Evolutionary conservation across 2,329 filamentous ascomycete species (phyloP).

Genomic region (Pezicula carpinea): DNA sequence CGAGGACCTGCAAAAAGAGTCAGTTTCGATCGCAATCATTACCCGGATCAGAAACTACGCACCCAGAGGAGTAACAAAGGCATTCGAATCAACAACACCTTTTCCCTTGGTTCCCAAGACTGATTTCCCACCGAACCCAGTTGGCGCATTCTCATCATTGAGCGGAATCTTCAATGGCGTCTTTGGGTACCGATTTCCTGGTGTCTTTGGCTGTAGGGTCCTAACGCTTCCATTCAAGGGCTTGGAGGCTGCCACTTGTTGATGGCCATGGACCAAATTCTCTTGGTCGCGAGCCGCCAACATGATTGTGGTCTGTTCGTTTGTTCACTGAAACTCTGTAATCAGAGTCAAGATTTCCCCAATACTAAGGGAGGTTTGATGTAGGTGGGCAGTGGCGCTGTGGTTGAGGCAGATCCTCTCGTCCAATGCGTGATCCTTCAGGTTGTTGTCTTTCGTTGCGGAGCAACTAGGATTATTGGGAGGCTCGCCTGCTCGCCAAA

Average conservation of each 20-base stretch:
- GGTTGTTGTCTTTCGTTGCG: conserved; percentile 4
- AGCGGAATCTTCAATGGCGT: conserved; percentile 74
- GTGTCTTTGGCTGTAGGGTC: conserved; percentile 69
- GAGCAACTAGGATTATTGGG: neutral
- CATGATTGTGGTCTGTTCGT: conserved; percentile 47
- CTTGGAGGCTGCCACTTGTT: conserved; percentile 67
- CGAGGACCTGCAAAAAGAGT: conserved; percentile 36
- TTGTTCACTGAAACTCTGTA: neutral
- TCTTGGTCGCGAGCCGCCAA: conserved; percentile 80
- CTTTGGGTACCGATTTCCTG: conserved; percentile 70
- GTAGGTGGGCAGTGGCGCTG: neutral
- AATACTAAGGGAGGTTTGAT: neutral
- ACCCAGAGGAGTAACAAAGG: conserved; percentile 80
- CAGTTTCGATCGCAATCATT: neutral
- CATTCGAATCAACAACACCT: conserved; percentile 55
- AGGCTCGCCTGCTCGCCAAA: neutral
- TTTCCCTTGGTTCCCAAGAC: conserved; percentile 49
- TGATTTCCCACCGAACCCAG: conserved; percentile 54
- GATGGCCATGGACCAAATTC: conserved; percentile 74
- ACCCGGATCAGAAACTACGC: conserved; percentile 25
- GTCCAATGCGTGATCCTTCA: neutral
- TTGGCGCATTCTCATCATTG: conserved; percentile 80
- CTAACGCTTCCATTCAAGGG: conserved; percentile 61
- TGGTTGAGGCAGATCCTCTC: neutral
- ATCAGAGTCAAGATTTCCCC: neutral